Percentiles rank a stretch among this genome's conserved stretches.
phyloP scores from a whole-genome alignment of 495 filamentous ascomycete genomes.

The Aspergillus funiculosus region DNA sequence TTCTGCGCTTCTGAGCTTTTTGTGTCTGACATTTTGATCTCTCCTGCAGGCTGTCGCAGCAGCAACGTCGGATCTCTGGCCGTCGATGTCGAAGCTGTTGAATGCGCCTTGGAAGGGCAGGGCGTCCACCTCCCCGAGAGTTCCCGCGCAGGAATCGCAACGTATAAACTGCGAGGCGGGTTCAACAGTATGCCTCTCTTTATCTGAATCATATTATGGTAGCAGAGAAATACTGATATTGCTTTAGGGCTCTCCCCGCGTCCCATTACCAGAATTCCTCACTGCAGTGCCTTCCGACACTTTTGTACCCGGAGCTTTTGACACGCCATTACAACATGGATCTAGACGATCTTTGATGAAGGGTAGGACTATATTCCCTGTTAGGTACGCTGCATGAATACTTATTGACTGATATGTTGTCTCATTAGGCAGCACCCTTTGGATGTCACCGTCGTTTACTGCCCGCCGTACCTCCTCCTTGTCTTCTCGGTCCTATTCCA shows the following conservation, averaged over 20 bases:
- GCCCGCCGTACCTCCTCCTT: constrained; percentile 14
- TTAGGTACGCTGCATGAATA: background rate
- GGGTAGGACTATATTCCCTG: constrained; percentile 5
- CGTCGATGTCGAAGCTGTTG: constrained; percentile 39
- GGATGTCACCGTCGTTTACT: constrained; percentile 22
- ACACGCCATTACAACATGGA: constrained; percentile 17
- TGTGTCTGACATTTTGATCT: constrained; percentile 14
- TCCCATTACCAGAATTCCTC: constrained; percentile 29
- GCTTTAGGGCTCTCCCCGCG: constrained; percentile 6
- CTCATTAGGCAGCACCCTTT: constrained; percentile 21
- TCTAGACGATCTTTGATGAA: constrained; percentile 19
- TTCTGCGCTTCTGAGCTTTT: background rate
- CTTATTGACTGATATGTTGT: background rate
- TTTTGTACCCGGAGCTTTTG: constrained; percentile 18
- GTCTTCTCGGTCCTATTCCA: constrained; percentile 34
- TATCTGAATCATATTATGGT: background rate
- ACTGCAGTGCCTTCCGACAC: constrained; percentile 25
- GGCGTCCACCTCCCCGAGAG: constrained; percentile 14
- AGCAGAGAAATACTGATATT: background rate
- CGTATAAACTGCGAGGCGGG: constrained; percentile 11
- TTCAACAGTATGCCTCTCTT: constrained; percentile 18
- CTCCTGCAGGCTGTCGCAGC: constrained; percentile 33
- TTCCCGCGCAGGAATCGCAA: constrained; percentile 13
- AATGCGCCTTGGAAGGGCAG: constrained; percentile 31
- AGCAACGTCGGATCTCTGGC: constrained; percentile 41